Percentiles rank a stretch among this genome's conserved stretches.
These are phyloP conservation scores for Calonectria hongkongensis DNA, from an alignment of 2,329 filamentous ascomycete genomes.

Conservation along the genomic window DNA sequence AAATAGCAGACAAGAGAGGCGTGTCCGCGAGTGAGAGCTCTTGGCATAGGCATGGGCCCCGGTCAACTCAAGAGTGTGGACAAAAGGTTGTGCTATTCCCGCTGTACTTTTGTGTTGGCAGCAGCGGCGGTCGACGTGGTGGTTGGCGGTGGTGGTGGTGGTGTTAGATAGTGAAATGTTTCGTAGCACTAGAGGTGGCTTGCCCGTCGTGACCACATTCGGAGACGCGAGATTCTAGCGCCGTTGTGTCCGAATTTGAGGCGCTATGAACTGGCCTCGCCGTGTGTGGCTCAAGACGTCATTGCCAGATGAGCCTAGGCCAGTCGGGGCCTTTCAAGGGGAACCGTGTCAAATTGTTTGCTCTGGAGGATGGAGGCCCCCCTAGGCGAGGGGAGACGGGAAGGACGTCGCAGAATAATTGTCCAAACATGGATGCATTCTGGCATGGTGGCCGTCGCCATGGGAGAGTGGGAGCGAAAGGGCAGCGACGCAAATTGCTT, in stretches of 20 bases:
- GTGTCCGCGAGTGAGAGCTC: slow-evolving; percentile 2
- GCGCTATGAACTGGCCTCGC: slow-evolving; percentile 5
- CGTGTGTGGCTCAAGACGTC: slow-evolving; percentile 10
- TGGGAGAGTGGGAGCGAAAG: slow-evolving; percentile 11
- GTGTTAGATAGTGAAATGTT: slow-evolving; percentile 18
- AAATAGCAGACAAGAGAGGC: slow-evolving; percentile 8
- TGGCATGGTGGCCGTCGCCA: slow-evolving; percentile 14
- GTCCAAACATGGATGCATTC: neutral
- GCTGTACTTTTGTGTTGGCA: neutral
- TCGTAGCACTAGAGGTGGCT: slow-evolving; percentile 19
- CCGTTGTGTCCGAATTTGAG: neutral
- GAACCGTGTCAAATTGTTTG: neutral
- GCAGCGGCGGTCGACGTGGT: neutral
- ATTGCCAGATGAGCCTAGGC: neutral
- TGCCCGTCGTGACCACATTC: neutral
- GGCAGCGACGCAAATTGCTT: slow-evolving; percentile 26
- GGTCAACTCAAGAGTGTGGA: slow-evolving; percentile 3
- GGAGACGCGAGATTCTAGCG: slow-evolving; percentile 13
- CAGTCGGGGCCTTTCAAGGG: slow-evolving; percentile 17
- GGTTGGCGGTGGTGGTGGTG: neutral
- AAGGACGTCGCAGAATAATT: slow-evolving; percentile 5
- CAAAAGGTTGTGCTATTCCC: neutral
- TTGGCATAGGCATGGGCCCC: slow-evolving; percentile 13
- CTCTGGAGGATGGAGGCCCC: neutral
- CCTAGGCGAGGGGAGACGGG: neutral